Conservation (phyloP, 78 protist species). For the Monocercomonoides exilis region DNA sequence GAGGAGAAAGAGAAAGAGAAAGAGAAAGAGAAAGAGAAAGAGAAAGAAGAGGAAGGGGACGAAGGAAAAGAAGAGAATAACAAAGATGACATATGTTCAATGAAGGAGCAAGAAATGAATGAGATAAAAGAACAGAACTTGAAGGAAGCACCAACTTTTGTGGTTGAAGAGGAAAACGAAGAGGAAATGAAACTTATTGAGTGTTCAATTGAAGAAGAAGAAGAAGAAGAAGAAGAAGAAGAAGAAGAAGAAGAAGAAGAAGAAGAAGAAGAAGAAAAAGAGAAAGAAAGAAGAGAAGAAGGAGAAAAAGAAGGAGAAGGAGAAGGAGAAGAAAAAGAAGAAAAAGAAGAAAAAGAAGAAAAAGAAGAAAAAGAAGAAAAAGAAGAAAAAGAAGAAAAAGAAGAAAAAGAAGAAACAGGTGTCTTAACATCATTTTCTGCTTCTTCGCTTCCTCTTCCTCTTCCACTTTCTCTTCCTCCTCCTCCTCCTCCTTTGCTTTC, state of each 20-base stretch:
- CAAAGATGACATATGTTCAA: background rate
- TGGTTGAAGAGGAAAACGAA: background rate
- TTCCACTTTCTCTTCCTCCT: too few species aligned
- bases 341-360: background rate
- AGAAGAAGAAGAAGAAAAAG: background rate
- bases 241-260: background rate
- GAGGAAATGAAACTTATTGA: too few species aligned
- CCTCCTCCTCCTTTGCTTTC: too few species aligned
- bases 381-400: too few species aligned
- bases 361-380: too few species aligned
- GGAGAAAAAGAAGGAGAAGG: background rate
- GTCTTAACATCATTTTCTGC: too few species aligned
- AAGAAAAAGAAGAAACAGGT: too few species aligned
- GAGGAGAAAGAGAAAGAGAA: too few species aligned
- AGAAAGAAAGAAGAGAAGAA: background rate
- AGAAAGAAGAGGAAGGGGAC: background rate
- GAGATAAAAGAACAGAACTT: background rate
- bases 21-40: background rate
- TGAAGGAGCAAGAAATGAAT: background rate
- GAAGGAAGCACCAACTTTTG: background rate
- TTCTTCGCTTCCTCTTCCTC: too few species aligned
- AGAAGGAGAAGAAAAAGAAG: background rate
- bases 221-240: conserved; percentile 1
- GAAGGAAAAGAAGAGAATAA: background rate
- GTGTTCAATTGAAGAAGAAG: background rate